A percentile compares a stretch with the other conserved stretches of the same genome.
phyloP scores from a whole-genome alignment of 768 basidiomycete species.

The Leccinellum albellum region DNA sequence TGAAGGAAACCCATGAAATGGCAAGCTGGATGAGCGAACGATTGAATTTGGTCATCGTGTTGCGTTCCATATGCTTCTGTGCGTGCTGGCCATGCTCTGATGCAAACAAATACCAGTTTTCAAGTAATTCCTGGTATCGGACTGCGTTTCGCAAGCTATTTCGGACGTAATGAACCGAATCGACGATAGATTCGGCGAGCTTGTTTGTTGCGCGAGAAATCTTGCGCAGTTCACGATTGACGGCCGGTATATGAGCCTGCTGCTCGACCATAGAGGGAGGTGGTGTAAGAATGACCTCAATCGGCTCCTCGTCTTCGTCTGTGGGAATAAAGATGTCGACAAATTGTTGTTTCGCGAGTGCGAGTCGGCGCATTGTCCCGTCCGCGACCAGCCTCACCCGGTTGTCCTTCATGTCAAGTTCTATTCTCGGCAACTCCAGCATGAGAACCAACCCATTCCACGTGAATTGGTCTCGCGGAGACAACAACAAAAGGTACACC shows the following conservation, averaged over 20 bases:
- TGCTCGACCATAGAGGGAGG: slow-evolving; percentile 63
- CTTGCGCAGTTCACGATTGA: slow-evolving; percentile 87
- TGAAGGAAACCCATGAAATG: slow-evolving; percentile 97
- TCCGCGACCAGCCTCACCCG: slow-evolving; percentile 92
- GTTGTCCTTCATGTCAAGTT: slow-evolving; percentile 81
- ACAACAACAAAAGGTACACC: slow-evolving; percentile 80
- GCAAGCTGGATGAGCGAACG: slow-evolving; percentile 83
- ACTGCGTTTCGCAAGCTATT: slow-evolving; percentile 54
- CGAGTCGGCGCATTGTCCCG: slow-evolving; percentile 74
- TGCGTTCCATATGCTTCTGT: slow-evolving; percentile 80
- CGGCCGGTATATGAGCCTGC: slow-evolving; percentile 85
- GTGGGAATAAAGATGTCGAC: slow-evolving; percentile 55
- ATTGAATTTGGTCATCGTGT: slow-evolving; percentile 70
- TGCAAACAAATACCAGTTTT: slow-evolving; percentile 95
- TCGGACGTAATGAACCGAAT: slow-evolving; percentile 86
- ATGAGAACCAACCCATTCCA: slow-evolving; percentile 91
- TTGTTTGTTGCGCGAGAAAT: slow-evolving; percentile 87
- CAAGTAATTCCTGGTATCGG: slow-evolving; percentile 79
- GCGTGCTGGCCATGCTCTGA: slow-evolving; percentile 93
- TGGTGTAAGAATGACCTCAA: slow-evolving; percentile 40
- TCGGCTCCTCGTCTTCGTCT: slow-evolving; percentile 59
- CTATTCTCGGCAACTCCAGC: slow-evolving; percentile 67
- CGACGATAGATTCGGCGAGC: slow-evolving; percentile 88
- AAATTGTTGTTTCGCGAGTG: slow-evolving; percentile 75
- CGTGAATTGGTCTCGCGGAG: slow-evolving; percentile 80